Evolutionary conservation across 768 basidiomycete genomes (phyloP).

Genomic region (Leccinellum rugosiceps): DNA sequence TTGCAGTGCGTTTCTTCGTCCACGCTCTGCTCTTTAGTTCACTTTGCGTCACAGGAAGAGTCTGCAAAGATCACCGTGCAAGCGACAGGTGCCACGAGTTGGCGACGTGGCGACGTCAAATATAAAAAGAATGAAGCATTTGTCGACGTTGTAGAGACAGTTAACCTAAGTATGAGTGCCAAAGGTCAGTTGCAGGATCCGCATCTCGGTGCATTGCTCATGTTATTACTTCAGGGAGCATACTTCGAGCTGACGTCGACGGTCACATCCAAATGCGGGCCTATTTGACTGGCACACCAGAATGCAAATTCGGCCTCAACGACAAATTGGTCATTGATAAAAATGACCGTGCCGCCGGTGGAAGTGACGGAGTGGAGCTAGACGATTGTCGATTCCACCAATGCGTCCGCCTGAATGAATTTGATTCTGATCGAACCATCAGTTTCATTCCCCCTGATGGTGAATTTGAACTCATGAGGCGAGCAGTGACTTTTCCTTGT

Average conservation of each 20-base stretch:
- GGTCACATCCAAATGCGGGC: constrained; percentile 98
- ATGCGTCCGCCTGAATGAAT: constrained; percentile 92
- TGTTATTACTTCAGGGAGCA: constrained; percentile 54
- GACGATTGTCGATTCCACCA: constrained; percentile 99
- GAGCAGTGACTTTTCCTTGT: constrained; percentile 23
- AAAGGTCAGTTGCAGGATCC: constrained; percentile 51
- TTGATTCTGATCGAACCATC: constrained; percentile 90
- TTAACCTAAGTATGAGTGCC: constrained; percentile 96
- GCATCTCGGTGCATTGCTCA: neutral
- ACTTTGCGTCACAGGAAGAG: constrained; percentile 64
- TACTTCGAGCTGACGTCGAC: constrained; percentile 94
- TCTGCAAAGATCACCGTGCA: constrained; percentile 96
- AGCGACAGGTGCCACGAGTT: constrained; percentile 95
- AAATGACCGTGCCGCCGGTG: constrained; percentile 49
- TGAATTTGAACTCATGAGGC: constrained; percentile 98
- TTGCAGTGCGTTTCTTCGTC: constrained; percentile 53
- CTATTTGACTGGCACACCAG: constrained; percentile 93
- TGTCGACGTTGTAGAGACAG: constrained; percentile 97
- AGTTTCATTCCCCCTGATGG: constrained; percentile 98
- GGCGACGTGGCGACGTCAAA: constrained; percentile 93
- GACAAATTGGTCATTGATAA: constrained; percentile 98
- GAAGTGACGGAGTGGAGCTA: constrained; percentile 79
- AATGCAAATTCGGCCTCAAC: constrained; percentile 98
- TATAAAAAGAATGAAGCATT: constrained; percentile 99
- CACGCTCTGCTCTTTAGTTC: neutral